Evolutionary conservation across 129 eudicot genomes (phyloP).

Genomic region (Flaveria brownii): DNA sequence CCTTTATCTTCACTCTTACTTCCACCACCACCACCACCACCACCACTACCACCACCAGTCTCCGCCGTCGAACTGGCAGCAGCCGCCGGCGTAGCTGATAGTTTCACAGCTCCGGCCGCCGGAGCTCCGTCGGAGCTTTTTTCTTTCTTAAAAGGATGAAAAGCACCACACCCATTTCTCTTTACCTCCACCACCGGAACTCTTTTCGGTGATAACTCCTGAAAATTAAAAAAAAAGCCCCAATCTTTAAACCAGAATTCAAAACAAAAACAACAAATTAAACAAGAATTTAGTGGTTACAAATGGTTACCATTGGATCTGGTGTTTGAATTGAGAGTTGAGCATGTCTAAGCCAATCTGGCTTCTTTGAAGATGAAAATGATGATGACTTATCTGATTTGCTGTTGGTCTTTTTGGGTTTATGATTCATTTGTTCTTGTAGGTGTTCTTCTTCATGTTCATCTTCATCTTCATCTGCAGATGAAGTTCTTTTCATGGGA

Average conservation of each 20-base stretch:
- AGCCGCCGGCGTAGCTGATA: constrained; percentile 35
- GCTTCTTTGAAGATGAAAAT: constrained; percentile 48
- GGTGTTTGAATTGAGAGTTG: constrained; percentile 89
- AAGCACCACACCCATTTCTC: constrained; percentile 85
- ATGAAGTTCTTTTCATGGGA: constrained; percentile 55
- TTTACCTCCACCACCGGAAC: constrained; percentile 71
- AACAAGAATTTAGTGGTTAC: background rate
- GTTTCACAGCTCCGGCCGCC: constrained; percentile 25
- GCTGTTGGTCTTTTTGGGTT: constrained; percentile 16
- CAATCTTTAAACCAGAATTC: background rate
- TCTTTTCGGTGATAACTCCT: constrained; percentile 56
- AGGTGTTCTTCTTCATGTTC: constrained; percentile 47
- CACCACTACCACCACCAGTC: constrained; percentile 38
- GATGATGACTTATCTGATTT: constrained; percentile 35
- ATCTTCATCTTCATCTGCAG: constrained; percentile 19
- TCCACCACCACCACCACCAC: background rate
- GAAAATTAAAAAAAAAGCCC: constrained; percentile 8
- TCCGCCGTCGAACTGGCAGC: constrained; percentile 74
- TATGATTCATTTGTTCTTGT: constrained; percentile 27
- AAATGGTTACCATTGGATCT: constrained; percentile 72
- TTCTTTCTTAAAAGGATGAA: constrained; percentile 75
- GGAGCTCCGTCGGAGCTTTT: constrained; percentile 29
- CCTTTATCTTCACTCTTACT: constrained; percentile 55
- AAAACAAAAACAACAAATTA: background rate
- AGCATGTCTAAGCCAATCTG: constrained; percentile 96